Percentiles rank a stretch among this genome's conserved stretches.
Evolutionary conservation across 768 basidiomycete genomes (phyloP).

Genomic region (Nidula microcarpa): DNA sequence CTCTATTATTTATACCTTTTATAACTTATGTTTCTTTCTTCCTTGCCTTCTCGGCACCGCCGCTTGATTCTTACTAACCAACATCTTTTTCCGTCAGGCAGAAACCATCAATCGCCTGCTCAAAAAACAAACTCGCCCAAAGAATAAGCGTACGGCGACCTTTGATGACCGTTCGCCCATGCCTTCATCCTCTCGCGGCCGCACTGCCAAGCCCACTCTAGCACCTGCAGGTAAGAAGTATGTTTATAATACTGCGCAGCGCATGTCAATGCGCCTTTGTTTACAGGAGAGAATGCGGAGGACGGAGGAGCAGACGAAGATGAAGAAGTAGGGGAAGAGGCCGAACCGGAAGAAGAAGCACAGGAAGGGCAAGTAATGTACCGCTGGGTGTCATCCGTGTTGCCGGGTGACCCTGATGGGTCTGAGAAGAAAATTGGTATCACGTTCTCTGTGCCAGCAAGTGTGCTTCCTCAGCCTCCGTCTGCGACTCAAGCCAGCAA

Average conservation of each 20-base stretch:
- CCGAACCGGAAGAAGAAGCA: conserved; percentile 22
- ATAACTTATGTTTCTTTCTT: too few species aligned
- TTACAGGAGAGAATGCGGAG: conserved; percentile 8
- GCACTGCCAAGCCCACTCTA: too few species aligned
- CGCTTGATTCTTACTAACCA: not conserved
- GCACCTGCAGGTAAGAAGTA: too few species aligned
- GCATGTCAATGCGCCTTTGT: too few species aligned
- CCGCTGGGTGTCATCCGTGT: conserved; percentile 67
- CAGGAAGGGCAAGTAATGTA: conserved; percentile 52
- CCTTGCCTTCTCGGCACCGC: not conserved
- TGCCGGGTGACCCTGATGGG: conserved; percentile 13
- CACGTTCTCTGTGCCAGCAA: conserved; percentile 51
- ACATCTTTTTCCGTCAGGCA: conserved; percentile 36
- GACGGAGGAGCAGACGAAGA: conserved; percentile 32
- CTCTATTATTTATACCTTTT: too few species aligned
- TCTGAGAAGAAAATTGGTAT: conserved; percentile 30
- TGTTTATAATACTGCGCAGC: too few species aligned
- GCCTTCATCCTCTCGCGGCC: conserved; percentile 6
- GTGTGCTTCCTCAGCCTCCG: not conserved
- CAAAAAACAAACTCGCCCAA: conserved; percentile 76
- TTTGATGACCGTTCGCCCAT: conserved; percentile 41
- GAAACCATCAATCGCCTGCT: conserved; percentile 89
- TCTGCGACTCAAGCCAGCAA: conserved; percentile 2
- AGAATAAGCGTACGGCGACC: conserved; percentile 55
- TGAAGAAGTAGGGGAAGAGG: conserved; percentile 29